phyloP scores from a whole-genome alignment of 208 protist species.

The Leishmania tropica region DNA sequence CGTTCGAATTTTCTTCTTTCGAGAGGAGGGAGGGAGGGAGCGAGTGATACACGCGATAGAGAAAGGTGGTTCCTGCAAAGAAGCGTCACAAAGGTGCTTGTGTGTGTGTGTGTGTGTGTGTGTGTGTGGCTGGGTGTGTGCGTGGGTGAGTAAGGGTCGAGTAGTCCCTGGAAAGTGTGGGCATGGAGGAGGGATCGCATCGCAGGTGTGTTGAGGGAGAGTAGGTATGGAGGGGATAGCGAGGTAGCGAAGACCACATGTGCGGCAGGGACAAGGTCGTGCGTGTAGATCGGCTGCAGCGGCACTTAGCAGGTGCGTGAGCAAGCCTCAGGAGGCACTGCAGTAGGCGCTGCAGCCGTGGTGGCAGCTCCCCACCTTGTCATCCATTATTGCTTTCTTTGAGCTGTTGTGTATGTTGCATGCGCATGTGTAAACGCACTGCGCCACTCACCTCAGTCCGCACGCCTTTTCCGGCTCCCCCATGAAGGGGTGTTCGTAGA shows the following conservation, averaged over 20 bases:
- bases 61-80: background rate
- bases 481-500: too few species aligned
- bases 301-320: background rate
- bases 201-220: too few species aligned
- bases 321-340: background rate
- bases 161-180: too few species aligned
- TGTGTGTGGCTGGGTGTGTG: too few species aligned
- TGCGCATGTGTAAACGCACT: background rate
- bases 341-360: background rate
- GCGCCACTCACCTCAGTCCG: background rate
- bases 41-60: background rate
- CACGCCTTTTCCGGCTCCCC: too few species aligned
- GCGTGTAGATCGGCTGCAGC: background rate
- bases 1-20: too few species aligned
- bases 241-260: background rate
- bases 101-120: background rate
- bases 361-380: background rate
- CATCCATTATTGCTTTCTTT: background rate
- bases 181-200: too few species aligned
- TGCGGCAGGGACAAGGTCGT: background rate
- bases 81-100: background rate
- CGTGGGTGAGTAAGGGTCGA: too few species aligned
- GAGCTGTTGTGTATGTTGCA: background rate
- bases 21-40: too few species aligned
- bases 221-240: background rate